Evolutionary conservation across 495 filamentous ascomycete species (phyloP).

Genomic region (Penicillium diatomitis): DNA sequence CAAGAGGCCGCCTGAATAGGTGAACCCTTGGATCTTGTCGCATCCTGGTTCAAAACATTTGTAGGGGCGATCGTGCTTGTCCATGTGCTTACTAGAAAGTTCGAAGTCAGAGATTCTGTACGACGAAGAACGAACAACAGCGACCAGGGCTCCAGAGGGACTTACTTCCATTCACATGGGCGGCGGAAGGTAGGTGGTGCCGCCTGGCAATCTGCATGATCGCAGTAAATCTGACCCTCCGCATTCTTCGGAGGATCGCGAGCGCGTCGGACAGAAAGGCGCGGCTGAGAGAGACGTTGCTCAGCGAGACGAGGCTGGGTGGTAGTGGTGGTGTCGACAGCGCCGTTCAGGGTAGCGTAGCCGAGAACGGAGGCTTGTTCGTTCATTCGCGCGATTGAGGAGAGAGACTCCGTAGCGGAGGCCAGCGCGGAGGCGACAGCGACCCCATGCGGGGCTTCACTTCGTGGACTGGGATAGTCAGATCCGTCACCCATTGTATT

Average conservation of each 20-base stretch:
- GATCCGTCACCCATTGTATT: slow-evolving; percentile 40
- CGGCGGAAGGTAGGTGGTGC: slow-evolving; percentile 56
- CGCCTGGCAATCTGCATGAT: slow-evolving; percentile 48
- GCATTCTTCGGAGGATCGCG: slow-evolving; percentile 53
- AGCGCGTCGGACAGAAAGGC: slow-evolving; percentile 38
- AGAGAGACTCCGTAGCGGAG: slow-evolving; percentile 27
- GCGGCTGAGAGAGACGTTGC: slow-evolving; percentile 18
- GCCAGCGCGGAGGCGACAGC: slow-evolving; percentile 31
- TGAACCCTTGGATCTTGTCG: slow-evolving; percentile 86
- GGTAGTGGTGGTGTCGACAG: neutral
- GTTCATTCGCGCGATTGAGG: slow-evolving; percentile 33
- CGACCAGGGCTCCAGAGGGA: slow-evolving; percentile 7
- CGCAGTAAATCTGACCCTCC: slow-evolving; percentile 64
- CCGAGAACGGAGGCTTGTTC: slow-evolving; percentile 24
- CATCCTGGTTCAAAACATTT: slow-evolving; percentile 68
- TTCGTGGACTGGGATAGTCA: slow-evolving; percentile 45
- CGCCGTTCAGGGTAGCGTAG: slow-evolving; percentile 25
- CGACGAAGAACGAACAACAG: neutral
- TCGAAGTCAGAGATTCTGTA: slow-evolving; percentile 4
- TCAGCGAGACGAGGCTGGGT: no score
- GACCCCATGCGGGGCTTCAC: slow-evolving; percentile 36
- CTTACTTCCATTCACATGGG: slow-evolving; percentile 91
- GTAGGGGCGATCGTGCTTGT: slow-evolving; percentile 91
- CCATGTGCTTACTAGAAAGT: slow-evolving; percentile 75
- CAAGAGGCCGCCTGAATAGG: slow-evolving; percentile 79